Evolutionary conservation across 495 filamentous ascomycete genomes (phyloP).

Genomic region (Tuber microsphaerosporum): DNA sequence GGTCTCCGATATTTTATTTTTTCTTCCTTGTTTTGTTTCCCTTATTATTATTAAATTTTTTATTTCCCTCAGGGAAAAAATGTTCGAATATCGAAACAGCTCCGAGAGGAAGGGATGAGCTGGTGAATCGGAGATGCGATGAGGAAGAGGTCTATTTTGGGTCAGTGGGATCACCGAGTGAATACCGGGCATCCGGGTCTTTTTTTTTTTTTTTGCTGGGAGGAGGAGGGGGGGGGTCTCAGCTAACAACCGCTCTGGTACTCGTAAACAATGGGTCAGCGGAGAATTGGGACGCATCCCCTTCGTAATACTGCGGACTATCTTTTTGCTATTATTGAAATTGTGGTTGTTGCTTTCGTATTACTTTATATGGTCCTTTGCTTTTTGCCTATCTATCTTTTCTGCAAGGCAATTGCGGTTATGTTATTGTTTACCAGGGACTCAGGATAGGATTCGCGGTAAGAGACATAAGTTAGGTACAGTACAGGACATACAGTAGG

Average conservation of each 20-base stretch:
- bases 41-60: not conserved
- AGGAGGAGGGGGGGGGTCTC: not conserved
- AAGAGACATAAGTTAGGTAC: not conserved
- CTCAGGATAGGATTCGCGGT: not conserved
- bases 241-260: not conserved
- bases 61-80: not conserved
- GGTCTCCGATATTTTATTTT: too few species aligned
- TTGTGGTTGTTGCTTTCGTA: not conserved
- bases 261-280: not conserved
- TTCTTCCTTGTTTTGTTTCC: not conserved
- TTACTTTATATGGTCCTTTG: not conserved
- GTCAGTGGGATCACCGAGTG: constrained; percentile 1
- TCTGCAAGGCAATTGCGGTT: not conserved
- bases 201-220: not conserved
- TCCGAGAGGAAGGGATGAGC: not conserved
- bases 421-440: not conserved
- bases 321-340: not conserved
- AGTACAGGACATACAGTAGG: not conserved
- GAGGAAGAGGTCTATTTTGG: not conserved
- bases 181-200: constrained; percentile 1
- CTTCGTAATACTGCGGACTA: not conserved
- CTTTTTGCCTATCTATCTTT: not conserved
- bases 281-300: not conserved
- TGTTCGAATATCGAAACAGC: not conserved
- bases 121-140: not conserved